Percentiles rank a stretch among this genome's conserved stretches.
Conservation (phyloP, 192 early-diverging fungal genomes). For the Kappamyces sp. region DNA sequence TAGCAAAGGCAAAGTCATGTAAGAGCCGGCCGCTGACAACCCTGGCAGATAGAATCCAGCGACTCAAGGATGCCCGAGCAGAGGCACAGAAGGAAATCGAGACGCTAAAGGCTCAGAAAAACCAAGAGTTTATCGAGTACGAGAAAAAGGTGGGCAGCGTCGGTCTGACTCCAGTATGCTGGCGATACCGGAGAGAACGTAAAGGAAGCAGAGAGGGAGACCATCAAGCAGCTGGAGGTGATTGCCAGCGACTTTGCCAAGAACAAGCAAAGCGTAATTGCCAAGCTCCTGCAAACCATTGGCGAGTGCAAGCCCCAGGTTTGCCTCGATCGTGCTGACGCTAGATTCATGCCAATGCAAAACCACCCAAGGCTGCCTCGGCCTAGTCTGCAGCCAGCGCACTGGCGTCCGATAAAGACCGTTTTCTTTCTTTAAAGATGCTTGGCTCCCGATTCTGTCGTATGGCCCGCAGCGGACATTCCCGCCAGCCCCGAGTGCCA, state of each 20-base stretch:
- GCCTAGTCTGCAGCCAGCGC: no score
- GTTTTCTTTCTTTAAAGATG: no score
- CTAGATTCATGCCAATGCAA: slow-evolving; percentile 19
- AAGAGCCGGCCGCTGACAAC: slow-evolving; percentile 19
- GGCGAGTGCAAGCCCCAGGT: slow-evolving; percentile 52
- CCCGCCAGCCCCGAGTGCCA: no score
- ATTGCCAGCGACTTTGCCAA: slow-evolving; percentile 32
- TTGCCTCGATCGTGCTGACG: slow-evolving; percentile 5
- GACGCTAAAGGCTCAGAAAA: slow-evolving; percentile 76
- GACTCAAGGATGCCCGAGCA: slow-evolving; percentile 91
- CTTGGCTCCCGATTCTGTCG: no score
- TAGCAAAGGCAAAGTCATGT: slow-evolving; percentile 87
- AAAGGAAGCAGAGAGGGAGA: background rate
- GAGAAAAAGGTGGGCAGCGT: slow-evolving; percentile 55
- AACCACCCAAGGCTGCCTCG: background rate
- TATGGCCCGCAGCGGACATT: no score
- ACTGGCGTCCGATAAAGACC: no score
- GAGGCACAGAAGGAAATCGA: slow-evolving; percentile 92
- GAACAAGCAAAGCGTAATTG: slow-evolving; percentile 53
- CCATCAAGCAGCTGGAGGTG: slow-evolving; percentile 3
- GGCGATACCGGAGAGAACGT: slow-evolving; percentile 1
- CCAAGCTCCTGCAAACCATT: slow-evolving; percentile 52
- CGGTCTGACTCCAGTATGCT: background rate
- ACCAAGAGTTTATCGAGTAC: slow-evolving; percentile 68
- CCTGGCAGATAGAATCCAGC: slow-evolving; percentile 73